Percentiles rank a stretch among this genome's conserved stretches.
phyloP scores from a whole-genome alignment of 2,329 filamentous ascomycete genomes.

The Cladosporium sp. region DNA sequence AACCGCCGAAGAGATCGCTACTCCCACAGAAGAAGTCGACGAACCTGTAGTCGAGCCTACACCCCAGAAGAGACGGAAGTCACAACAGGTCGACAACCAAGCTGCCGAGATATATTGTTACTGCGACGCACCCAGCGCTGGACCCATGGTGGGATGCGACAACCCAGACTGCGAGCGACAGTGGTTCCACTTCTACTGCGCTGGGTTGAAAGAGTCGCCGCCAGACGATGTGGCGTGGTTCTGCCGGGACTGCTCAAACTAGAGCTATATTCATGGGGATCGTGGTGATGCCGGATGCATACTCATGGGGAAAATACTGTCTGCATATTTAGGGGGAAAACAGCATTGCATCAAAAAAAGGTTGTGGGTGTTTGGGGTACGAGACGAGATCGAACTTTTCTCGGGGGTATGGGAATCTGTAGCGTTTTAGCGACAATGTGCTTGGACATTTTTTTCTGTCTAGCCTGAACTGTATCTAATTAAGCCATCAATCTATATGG shows the following conservation, averaged over 20 bases:
- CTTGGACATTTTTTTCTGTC: not conserved
- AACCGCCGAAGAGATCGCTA: not conserved
- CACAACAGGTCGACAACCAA: constrained; percentile 1
- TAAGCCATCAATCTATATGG: not conserved
- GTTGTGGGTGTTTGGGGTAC: not conserved
- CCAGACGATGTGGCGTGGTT: constrained; percentile 21
- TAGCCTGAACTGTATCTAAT: not conserved
- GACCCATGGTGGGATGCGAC: constrained; percentile 74
- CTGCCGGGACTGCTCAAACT: constrained; percentile 20
- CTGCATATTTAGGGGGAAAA: not conserved
- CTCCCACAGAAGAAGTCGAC: not conserved
- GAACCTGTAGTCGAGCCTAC: not conserved
- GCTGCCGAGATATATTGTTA: constrained; percentile 10
- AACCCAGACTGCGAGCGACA: constrained; percentile 69
- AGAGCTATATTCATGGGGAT: not conserved
- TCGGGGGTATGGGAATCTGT: not conserved
- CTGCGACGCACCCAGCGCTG: constrained; percentile 13
- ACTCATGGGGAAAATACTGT: not conserved
- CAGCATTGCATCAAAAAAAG: not conserved
- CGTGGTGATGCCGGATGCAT: not conserved
- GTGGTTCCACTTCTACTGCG: constrained; percentile 79
- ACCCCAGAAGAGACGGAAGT: constrained; percentile 8
- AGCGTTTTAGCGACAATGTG: constrained; percentile 1
- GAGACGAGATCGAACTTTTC: not conserved
- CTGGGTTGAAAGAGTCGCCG: constrained; percentile 62